phyloP scores from a whole-genome alignment of 495 filamentous ascomycete genomes.

The Trichoderma reesei region DNA sequence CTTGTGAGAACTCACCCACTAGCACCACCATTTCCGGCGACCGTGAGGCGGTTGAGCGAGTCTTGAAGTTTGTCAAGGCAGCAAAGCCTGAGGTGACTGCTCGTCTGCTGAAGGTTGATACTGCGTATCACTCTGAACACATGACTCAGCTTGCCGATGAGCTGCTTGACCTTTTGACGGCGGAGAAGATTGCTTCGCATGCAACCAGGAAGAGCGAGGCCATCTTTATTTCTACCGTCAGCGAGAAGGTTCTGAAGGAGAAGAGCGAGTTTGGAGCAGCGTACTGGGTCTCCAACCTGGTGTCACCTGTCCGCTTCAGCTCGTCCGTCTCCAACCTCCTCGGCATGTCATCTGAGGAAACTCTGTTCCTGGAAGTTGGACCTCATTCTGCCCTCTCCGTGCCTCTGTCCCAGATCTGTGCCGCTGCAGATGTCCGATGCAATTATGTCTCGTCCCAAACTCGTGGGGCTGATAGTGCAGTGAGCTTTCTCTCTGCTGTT shows the following conservation, averaged over 20 bases:
- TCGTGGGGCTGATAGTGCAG: background rate
- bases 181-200: slow-evolving; percentile 12
- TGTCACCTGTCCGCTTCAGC: slow-evolving; percentile 24
- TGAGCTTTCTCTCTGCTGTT: slow-evolving; percentile 8
- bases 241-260: slow-evolving; percentile 15
- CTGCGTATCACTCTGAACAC: slow-evolving; percentile 38
- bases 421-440: background rate
- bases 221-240: slow-evolving; percentile 28
- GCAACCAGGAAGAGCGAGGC: background rate
- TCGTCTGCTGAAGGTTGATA: slow-evolving; percentile 26
- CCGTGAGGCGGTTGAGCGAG: slow-evolving; percentile 18
- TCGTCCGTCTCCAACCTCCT: slow-evolving; percentile 22
- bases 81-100: slow-evolving; percentile 17
- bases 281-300: slow-evolving; percentile 25
- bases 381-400: slow-evolving; percentile 32
- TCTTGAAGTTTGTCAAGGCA: slow-evolving; percentile 17
- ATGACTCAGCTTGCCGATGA: slow-evolving; percentile 18
- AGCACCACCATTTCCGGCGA: slow-evolving; percentile 45
- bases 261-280: slow-evolving; percentile 16
- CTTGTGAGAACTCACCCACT: slow-evolving; percentile 23
- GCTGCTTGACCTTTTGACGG: slow-evolving; percentile 18
- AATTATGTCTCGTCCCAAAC: background rate
- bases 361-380: slow-evolving; percentile 35
- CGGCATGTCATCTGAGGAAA: slow-evolving; percentile 13
- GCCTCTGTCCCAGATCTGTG: slow-evolving; percentile 5